phyloP scores from a whole-genome alignment of 2,329 filamentous ascomycete species.

The Sclerotinia glacialis region DNA sequence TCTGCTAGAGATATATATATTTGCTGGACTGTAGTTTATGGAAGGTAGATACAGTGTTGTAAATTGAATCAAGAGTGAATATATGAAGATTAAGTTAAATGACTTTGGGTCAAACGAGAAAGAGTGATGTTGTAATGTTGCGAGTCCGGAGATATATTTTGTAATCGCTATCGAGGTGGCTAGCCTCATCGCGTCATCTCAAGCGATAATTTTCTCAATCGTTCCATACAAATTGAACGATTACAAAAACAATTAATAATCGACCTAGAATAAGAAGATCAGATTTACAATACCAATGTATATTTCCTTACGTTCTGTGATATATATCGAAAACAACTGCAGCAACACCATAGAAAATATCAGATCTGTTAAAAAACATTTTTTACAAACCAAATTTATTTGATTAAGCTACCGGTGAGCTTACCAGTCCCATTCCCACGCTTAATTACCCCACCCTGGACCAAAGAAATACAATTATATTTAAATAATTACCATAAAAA shows the following conservation, averaged over 20 bases:
- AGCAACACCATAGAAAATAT: neutral
- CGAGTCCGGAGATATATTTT: slow-evolving; percentile 20
- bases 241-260: slow-evolving; percentile 23
- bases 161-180: slow-evolving; percentile 20
- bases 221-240: slow-evolving; percentile 5
- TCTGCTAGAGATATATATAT: neutral
- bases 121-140: neutral
- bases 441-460: neutral
- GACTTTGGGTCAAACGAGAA: neutral
- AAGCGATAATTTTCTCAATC: slow-evolving; percentile 15
- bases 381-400: neutral
- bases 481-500: neutral
- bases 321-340: neutral
- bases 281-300: neutral
- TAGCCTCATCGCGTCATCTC: slow-evolving; percentile 22
- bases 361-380: neutral
- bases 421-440: neutral
- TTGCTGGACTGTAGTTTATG: neutral
- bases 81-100: neutral
- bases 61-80: neutral
- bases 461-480: neutral
- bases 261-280: neutral
- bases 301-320: neutral
- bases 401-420: neutral
- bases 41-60: neutral